These are phyloP conservation scores for Naganishia friedmannii DNA, from an alignment of 768 basidiomycete genomes.

Conservation along the genomic window DNA sequence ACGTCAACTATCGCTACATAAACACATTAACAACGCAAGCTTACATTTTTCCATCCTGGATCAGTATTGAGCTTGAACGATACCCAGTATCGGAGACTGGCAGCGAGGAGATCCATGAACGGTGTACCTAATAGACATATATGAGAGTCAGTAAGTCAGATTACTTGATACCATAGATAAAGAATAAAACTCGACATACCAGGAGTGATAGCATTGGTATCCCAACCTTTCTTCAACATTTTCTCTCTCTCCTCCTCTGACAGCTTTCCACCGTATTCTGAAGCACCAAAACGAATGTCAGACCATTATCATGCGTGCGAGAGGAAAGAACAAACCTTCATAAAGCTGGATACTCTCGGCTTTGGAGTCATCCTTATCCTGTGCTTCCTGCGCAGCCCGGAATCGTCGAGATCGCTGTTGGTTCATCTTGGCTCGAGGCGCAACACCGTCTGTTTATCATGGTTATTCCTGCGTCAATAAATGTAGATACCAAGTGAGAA, in stretches of 20 bases:
- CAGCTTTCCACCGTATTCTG: slow-evolving; percentile 13
- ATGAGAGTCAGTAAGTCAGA: not conserved
- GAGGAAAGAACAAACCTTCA: slow-evolving; percentile 63
- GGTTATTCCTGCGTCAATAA: not conserved
- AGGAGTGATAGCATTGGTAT: slow-evolving; percentile 97
- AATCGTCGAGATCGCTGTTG: slow-evolving; percentile 97
- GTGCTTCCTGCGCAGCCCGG: slow-evolving; percentile 88
- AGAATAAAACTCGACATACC: slow-evolving; percentile 53
- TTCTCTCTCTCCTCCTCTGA: slow-evolving; percentile 19
- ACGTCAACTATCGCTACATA: not conserved
- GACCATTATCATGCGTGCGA: not conserved
- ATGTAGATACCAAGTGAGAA: not conserved
- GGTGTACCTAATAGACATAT: slow-evolving; percentile 62
- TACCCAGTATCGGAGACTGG: slow-evolving; percentile 91
- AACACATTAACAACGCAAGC: slow-evolving; percentile 34
- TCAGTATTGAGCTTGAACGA: slow-evolving; percentile 91
- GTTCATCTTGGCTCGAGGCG: slow-evolving; percentile 99
- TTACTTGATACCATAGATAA: too few species aligned
- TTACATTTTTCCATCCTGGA: slow-evolving; percentile 88
- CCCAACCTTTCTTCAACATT: slow-evolving; percentile 83
- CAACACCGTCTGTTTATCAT: slow-evolving; percentile 75
- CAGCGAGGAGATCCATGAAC: slow-evolving; percentile 89
- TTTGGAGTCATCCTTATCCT: slow-evolving; percentile 84
- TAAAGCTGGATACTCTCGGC: slow-evolving; percentile 77
- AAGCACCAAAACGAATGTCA: not conserved